A percentile compares a stretch with the other conserved stretches of the same genome.
Evolutionary conservation across 2,329 filamentous ascomycete genomes (phyloP).

Genomic region (Fusarium cicatricum): DNA sequence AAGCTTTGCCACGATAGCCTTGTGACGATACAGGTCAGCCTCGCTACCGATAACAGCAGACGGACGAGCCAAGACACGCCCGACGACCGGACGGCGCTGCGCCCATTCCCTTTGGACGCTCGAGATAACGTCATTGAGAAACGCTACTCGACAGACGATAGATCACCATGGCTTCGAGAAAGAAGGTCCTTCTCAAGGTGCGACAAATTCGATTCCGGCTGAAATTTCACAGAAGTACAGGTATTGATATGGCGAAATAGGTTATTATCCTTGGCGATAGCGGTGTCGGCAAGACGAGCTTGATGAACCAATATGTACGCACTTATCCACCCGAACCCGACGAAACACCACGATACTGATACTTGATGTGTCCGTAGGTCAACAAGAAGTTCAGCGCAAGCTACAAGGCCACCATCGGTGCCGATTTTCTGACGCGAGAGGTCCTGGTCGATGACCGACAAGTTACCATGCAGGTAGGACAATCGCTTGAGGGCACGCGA

Average conservation of each 20-base stretch:
- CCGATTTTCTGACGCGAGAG: slow-evolving; percentile 98
- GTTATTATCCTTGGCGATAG: slow-evolving; percentile 99
- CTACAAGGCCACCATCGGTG: slow-evolving; percentile 99
- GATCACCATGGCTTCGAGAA: slow-evolving; percentile 75
- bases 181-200: slow-evolving; percentile 94
- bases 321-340: slow-evolving; percentile 14
- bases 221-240: neutral
- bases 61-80: neutral
- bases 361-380: slow-evolving; percentile 67
- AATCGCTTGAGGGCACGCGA: slow-evolving; percentile 14
- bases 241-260: slow-evolving; percentile 56
- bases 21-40: neutral
- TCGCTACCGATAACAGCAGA: neutral
- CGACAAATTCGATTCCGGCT: slow-evolving; percentile 1
- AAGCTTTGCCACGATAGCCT: neutral
- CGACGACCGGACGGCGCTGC: slow-evolving; percentile 8
- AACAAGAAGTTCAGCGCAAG: slow-evolving; percentile 99
- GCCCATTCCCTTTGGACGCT: slow-evolving; percentile 32
- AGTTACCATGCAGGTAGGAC: slow-evolving; percentile 92
- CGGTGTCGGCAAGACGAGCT: slow-evolving; percentile 97
- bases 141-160: slow-evolving; percentile 29
- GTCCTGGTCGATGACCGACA: slow-evolving; percentile 96
- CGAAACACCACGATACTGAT: slow-evolving; percentile 23
- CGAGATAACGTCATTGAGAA: slow-evolving; percentile 46
- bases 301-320: slow-evolving; percentile 99